Evolutionary conservation across 306 rosid species (phyloP), one percentile per base, ranked within the genome.

Genomic region (Trifolium dubium): DNA sequence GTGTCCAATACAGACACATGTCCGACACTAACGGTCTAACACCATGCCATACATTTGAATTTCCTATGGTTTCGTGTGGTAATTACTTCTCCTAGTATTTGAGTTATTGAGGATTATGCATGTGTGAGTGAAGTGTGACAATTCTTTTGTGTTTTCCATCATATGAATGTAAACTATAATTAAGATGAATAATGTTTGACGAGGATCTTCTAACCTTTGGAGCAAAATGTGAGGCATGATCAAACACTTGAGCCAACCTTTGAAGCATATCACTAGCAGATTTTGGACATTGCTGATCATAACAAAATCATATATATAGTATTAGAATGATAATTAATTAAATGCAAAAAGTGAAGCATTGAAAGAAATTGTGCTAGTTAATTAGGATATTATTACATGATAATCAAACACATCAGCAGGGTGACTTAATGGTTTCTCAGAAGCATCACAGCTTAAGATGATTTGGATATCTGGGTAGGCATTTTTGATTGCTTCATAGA

Each of bases 361-460:
- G 53, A 69, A 72, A 78, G 69, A 13, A 35, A 71, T n/a, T 23
- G 67, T 18, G 66, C 89, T 2, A 49, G 73, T 40, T 53, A 15
- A 23, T 23, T 23, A 23, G 39, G 23, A n/a, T 8, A 76, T 11
- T 39, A 23, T 89, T 23, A 92, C 98, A 81, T 92, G 98, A 44
- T 65, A 88, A 79, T 92, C 98, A 76, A 85, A 92, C 35, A 86
- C 58, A 64, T 92, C 93, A 49, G 93, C 93, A 0, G 96, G 89
- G 78, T 89, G 96, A 71, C 83, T 80, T 85, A 92, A 81, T 8
- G 39, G 73, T 35, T 6, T 19, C 40, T 81, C 49, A 67, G 96
- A 83, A 19, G 82, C 96, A 67, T 92, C 98, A 12, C 98, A 92
- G 74, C 89, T 92, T 44, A 93, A 77, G 64, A 92, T 92, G 0